Evolutionary conservation across 2,329 filamentous ascomycete genomes (phyloP), one percentile per base, ranked within the genome.

Genomic region (Botrytis sinoallii): DNA sequence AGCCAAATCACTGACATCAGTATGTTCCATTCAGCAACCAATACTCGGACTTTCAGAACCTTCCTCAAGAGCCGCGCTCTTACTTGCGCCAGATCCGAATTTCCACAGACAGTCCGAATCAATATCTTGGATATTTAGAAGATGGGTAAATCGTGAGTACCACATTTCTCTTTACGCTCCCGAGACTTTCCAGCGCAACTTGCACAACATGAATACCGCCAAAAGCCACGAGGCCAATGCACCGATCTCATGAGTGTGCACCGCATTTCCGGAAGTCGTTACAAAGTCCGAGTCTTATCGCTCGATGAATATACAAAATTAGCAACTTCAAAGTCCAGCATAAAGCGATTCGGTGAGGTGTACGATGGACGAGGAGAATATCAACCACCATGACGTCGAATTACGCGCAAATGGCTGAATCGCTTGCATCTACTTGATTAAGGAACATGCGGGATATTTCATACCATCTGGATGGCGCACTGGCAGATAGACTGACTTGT

Each of bases 111-210:
- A 70, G 12, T 55, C 20, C 20, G 38, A 38, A 48, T 35, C 60
- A 22, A 38, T 70, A 72, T 32, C n/a, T 66, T 60, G 29, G 70
- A 59, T 63, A 72, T 32, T n/a, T 71, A 52, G n/a, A 74, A 74
- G 70, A 74, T 74, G 73, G 73, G 73, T 61, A 74, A 74, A 75
- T 74, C 69, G 68, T 75, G 57, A 57, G 76, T 66, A 72, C 60
- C 65, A 60, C 18, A 42, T 69, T 69, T 46, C 55, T 48, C 55
- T 65, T 46, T 38, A 18, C 60, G 32, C 48, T 71, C 46, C 52
- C 44, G 44, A 52, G 20, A 63, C 52, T 52, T 69, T 38, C 55
- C 42, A 74, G 67, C 48, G 57, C 61, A 64, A 48, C 44, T 63
- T 55, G 60, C 55, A 64, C 60, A 71, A 66, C 60, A 59, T 71